Percentiles rank a stretch among this genome's conserved stretches.
Evolutionary conservation across 345 rosid species (phyloP).

Genomic region (Bruguiera parviflora): DNA sequence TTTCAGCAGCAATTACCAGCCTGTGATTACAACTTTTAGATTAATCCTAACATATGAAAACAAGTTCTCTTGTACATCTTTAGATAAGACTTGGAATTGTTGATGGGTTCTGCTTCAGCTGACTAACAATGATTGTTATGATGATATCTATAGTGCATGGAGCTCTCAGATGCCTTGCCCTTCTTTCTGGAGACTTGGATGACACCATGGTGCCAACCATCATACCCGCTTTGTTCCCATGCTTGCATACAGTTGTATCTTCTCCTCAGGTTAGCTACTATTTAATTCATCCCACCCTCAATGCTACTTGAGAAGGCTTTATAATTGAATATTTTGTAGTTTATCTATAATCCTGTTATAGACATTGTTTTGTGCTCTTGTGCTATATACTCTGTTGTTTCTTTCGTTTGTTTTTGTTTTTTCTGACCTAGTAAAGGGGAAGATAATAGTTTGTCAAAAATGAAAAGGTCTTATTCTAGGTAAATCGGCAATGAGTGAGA

Average conservation of each 20-base stretch:
- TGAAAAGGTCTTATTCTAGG: not conserved
- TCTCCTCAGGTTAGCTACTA: constrained; percentile 63
- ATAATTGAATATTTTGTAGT: not conserved
- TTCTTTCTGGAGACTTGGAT: constrained; percentile 80
- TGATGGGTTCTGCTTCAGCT: constrained; percentile 11
- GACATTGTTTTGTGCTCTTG: not conserved
- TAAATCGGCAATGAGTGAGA: not conserved
- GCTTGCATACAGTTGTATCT: constrained; percentile 69
- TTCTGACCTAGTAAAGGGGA: not conserved
- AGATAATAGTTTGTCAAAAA: not conserved
- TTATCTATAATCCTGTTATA: not conserved
- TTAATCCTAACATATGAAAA: too few species aligned
- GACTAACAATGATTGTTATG: constrained; percentile 15
- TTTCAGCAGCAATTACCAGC: not conserved
- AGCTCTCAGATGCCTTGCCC: constrained; percentile 81
- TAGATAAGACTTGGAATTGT: not conserved
- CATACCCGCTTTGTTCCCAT: constrained; percentile 77
- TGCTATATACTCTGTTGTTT: too few species aligned
- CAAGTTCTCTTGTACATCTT: not conserved
- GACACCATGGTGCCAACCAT: constrained; percentile 69
- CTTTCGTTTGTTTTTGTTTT: not conserved
- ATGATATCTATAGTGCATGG: constrained; percentile 62
- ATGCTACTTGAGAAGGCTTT: constrained; percentile 3
- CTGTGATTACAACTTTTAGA: too few species aligned
- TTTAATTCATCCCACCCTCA: constrained; percentile 6